A percentile compares a stretch with the other conserved stretches of the same genome.
These are phyloP conservation scores for Leccinum fuscescens DNA, from an alignment of 1,284 basidiomycete species.

Conservation along the genomic window DNA sequence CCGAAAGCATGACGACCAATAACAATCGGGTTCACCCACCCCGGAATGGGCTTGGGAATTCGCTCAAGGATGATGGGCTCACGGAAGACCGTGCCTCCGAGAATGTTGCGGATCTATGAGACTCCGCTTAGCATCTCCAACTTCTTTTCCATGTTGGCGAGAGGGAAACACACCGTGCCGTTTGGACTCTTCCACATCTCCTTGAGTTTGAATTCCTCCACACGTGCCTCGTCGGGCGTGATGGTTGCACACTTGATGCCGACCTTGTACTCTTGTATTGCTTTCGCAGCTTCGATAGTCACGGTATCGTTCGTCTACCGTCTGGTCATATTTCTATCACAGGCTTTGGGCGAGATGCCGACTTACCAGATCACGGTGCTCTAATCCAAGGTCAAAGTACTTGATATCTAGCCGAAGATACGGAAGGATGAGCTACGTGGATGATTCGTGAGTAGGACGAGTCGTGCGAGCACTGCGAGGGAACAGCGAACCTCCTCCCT, in stretches of 20 bases:
- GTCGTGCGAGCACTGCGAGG: background rate
- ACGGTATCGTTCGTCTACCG: slow-evolving; percentile 88
- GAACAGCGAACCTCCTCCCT: slow-evolving; percentile 75
- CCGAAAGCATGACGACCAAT: slow-evolving; percentile 96
- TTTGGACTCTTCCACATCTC: slow-evolving; percentile 98
- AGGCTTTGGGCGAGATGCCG: background rate
- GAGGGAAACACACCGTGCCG: slow-evolving; percentile 68
- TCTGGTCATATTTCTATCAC: slow-evolving; percentile 2
- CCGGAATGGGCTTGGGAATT: slow-evolving; percentile 92
- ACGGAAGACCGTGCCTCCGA: slow-evolving; percentile 97
- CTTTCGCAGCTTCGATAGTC: slow-evolving; percentile 91
- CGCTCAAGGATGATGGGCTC: slow-evolving; percentile 93
- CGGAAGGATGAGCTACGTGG: slow-evolving; percentile 82
- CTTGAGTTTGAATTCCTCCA: slow-evolving; percentile 94
- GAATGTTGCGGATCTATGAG: slow-evolving; percentile 86
- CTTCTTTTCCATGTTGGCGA: background rate
- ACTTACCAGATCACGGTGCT: slow-evolving; percentile 82
- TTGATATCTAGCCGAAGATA: slow-evolving; percentile 96
- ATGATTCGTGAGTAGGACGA: background rate
- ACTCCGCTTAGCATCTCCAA: background rate
- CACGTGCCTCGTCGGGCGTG: slow-evolving; percentile 95
- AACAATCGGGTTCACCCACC: slow-evolving; percentile 95
- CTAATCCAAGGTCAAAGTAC: slow-evolving; percentile 95
- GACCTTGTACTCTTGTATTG: slow-evolving; percentile 86
- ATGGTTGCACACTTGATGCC: slow-evolving; percentile 98